A percentile compares a stretch with the other conserved stretches of the same genome.
phyloP scores from a whole-genome alignment of 345 rosid species.

The Hibiscus mutabilis region DNA sequence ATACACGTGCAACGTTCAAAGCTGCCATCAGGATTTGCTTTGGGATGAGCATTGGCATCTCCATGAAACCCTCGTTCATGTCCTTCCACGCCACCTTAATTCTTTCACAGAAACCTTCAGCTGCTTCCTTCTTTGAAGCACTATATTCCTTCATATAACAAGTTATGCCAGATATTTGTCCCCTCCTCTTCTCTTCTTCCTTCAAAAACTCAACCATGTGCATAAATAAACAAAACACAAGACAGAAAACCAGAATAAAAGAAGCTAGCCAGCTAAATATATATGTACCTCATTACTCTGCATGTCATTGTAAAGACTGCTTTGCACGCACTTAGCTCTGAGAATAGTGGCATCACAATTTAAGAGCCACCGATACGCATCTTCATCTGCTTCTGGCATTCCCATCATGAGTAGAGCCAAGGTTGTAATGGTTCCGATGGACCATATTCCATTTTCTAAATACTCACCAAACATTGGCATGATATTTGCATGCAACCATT shows the following conservation, averaged over 20 bases:
- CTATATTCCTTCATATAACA: not conserved
- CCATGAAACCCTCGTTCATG: not conserved
- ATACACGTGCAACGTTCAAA: not conserved
- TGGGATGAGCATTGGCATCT: not conserved
- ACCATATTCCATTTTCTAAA: not conserved
- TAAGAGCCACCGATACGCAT: not conserved
- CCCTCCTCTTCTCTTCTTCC: not conserved
- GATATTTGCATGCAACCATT: not conserved
- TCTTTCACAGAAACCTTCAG: not conserved
- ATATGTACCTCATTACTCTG: not conserved
- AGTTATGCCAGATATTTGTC: not conserved
- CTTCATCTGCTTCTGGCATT: not conserved
- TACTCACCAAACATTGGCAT: not conserved
- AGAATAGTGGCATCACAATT: not conserved
- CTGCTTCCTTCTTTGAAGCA: not conserved
- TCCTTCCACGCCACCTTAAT: not conserved
- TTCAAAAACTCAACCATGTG: not conserved
- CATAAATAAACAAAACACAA: not conserved
- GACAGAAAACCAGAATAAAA: too few relatives aligned
- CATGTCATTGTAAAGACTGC: not conserved
- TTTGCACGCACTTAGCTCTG: not conserved
- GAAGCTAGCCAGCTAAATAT: not conserved
- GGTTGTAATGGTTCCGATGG: not conserved
- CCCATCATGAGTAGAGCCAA: not conserved
- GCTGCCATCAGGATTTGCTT: not conserved